Percentiles rank a stretch among this genome's conserved stretches.
Conservation (phyloP, 169 alveolate genomes). For the Blepharisma undulans region DNA sequence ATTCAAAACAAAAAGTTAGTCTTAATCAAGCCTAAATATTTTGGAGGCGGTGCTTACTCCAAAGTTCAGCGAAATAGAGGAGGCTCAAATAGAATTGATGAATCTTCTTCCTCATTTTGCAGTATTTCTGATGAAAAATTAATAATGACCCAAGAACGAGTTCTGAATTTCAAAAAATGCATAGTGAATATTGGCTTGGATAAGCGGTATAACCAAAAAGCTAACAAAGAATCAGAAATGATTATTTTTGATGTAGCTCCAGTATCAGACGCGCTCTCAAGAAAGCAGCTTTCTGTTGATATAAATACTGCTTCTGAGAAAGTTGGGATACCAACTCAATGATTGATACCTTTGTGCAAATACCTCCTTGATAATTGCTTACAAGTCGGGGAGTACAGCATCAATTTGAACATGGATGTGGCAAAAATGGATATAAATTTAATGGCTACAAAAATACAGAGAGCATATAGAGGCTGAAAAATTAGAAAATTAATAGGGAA, state of each 20-base stretch:
- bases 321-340: neutral
- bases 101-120: neutral
- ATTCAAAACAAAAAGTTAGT: neutral
- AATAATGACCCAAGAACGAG: neutral
- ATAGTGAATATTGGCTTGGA: neutral
- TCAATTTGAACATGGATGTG: neutral
- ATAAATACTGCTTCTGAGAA: neutral
- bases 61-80: neutral
- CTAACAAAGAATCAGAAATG: neutral
- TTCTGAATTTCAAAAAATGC: neutral
- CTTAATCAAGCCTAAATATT: neutral
- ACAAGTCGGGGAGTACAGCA: neutral
- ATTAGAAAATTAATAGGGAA: neutral
- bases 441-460: neutral
- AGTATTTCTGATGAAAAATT: neutral
- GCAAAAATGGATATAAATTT: neutral
- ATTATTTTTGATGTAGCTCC: neutral
- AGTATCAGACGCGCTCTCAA: neutral
- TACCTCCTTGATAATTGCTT: neutral
- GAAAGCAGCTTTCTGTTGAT: neutral
- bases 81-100: neutral
- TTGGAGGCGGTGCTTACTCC: neutral
- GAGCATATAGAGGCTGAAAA: neutral
- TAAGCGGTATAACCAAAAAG: neutral
- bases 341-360: neutral